Evolutionary conservation across 2,329 filamentous ascomycete species (phyloP), one percentile per base, ranked within the genome.

Genomic region (Arthrobotrys pseudoclavata): DNA sequence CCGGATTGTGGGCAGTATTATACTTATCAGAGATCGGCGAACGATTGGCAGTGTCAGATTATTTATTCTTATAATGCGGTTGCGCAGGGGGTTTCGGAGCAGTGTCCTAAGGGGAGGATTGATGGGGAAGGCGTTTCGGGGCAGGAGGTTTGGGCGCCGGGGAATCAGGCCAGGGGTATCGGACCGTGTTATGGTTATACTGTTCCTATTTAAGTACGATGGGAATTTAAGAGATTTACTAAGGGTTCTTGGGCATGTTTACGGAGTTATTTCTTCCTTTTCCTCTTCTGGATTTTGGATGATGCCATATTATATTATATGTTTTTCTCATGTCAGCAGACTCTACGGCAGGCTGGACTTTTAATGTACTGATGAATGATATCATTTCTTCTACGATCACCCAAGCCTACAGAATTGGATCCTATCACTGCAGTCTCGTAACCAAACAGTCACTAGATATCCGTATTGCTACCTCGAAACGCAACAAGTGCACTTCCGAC

Each of bases 161-260:
- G 40, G 3, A 50, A 62, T n/a, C 53, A 69, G n/a, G 47, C 67
- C 12, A n/a, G 67, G 18, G 67, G 67, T 6, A 69, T 69, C 12
- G 67, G 67, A 0, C 67, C 67, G 4, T 69, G 67, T 22, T 69
- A 61, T 29, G 67, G 67, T 24, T 69, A 57, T 15, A 18, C 20
- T 42, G 53, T 69, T 31, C 67, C 67, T 26, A 18, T 69, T 20
- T 69, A 62, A 48, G n/a, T 31, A 2, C 10, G 13, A n/a, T 2
- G 7, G 7, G 12, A 37, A 37, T 12, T 2, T 4, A 4, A 2
- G 40, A 18, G 13, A 4, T 13, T 40, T 40, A 7, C 3, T 13
- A 1, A 15, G 20, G 4, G 6, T 20, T 9, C 26, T 18, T 29
- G 4, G 2, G 48, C 24, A 29, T 31, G 2, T 55, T 12, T 20